phyloP scores from a whole-genome alignment of 257 asterid species.

The Fraxinus pennsylvanica region DNA sequence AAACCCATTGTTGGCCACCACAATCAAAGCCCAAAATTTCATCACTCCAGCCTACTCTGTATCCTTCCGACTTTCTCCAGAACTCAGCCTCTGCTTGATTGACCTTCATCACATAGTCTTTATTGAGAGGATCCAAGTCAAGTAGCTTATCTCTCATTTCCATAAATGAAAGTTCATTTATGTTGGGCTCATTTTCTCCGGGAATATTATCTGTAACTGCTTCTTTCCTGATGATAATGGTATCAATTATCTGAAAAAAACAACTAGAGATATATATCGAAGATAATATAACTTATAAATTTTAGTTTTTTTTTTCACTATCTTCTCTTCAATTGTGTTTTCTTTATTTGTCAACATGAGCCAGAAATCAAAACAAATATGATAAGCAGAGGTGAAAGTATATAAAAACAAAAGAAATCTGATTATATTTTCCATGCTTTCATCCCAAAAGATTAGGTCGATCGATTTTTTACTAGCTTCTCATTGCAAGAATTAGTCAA shows the following conservation, averaged over 20 bases:
- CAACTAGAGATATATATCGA: neutral
- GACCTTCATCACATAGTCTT: slow-evolving; percentile 67
- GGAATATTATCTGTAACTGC: slow-evolving; percentile 30
- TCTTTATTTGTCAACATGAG: neutral
- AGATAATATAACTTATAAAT: neutral
- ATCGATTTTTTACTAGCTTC: neutral
- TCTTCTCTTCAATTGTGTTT: neutral
- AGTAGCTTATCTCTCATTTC: slow-evolving; percentile 87
- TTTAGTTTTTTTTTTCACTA: neutral
- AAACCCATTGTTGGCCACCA: slow-evolving; percentile 99
- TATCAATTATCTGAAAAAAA: slow-evolving; percentile 4
- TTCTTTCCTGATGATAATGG: slow-evolving; percentile 50
- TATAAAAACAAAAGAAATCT: neutral
- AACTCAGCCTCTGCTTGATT: slow-evolving; percentile 97
- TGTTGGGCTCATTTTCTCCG: slow-evolving; percentile 51
- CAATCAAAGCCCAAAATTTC: slow-evolving; percentile 97
- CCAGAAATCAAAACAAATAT: neutral
- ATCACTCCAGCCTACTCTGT: slow-evolving; percentile 93
- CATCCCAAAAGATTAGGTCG: neutral
- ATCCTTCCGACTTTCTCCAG: slow-evolving; percentile 95
- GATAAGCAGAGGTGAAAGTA: neutral
- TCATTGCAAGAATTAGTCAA: neutral
- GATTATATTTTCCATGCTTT: neutral
- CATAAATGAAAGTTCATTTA: slow-evolving; percentile 71
- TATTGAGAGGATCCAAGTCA: slow-evolving; percentile 83